Conservation (phyloP, 352 stramenopile genomes). For the Globisporangium paddicum region DNA sequence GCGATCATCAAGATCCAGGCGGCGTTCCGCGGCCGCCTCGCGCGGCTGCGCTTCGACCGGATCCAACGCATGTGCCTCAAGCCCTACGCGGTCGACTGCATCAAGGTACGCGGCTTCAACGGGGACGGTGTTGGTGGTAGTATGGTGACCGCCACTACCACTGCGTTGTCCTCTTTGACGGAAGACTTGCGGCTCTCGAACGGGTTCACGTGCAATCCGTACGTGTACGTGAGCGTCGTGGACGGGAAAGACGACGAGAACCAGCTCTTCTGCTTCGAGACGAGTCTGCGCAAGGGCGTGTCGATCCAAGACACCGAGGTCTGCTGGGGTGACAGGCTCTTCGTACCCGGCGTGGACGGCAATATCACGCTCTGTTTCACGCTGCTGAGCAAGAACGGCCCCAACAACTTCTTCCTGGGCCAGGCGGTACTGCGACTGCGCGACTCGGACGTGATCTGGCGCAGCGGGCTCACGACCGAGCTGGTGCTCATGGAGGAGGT, state of each 20-base stretch:
- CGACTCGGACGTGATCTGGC: slow-evolving; percentile 44
- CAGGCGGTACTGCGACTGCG: slow-evolving; percentile 48
- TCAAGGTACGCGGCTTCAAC: slow-evolving; percentile 23
- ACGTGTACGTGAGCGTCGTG: slow-evolving; percentile 65
- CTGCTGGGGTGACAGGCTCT: slow-evolving; percentile 52
- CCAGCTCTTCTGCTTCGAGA: slow-evolving; percentile 72
- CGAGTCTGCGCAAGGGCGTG: slow-evolving; percentile 32
- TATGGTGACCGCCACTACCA: not conserved
- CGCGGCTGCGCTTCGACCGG: slow-evolving; percentile 39
- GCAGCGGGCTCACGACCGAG: slow-evolving; percentile 30
- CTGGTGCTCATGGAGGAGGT: slow-evolving; percentile 37
- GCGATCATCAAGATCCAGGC: slow-evolving; percentile 56
- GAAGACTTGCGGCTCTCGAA: slow-evolving; percentile 62
- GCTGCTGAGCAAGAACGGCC: slow-evolving; percentile 67
- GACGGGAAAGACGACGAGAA: slow-evolving; percentile 58
- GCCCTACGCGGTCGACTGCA: slow-evolving; percentile 43
- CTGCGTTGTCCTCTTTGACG: no score
- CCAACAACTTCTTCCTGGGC: slow-evolving; percentile 72
- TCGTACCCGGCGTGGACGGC: slow-evolving; percentile 60
- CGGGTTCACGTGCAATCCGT: slow-evolving; percentile 71
- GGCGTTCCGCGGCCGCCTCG: slow-evolving; percentile 38
- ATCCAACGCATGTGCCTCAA: slow-evolving; percentile 53
- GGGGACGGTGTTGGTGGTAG: not conserved
- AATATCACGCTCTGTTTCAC: slow-evolving; percentile 71
- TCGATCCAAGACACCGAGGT: slow-evolving; percentile 26